A percentile compares a stretch with the other conserved stretches of the same genome.
Conservation (phyloP, 2,329 filamentous ascomycete genomes). For the Knoxdaviesia proteae region DNA sequence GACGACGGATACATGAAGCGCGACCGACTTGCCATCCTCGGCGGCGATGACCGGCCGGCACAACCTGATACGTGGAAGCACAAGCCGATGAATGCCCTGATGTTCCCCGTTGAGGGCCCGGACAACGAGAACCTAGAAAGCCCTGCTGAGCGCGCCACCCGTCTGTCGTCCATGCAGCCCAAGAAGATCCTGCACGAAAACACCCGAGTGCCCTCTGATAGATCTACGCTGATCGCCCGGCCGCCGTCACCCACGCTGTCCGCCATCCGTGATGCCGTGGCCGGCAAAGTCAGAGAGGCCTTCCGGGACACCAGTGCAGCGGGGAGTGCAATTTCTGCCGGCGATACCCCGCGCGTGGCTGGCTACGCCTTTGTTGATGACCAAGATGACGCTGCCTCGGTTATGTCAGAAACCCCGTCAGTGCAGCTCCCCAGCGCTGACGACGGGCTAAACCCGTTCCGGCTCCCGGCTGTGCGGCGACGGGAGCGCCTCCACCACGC, state of each 20-base stretch:
- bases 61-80: conserved; percentile 58
- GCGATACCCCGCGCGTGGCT: conserved; percentile 68
- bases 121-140: conserved; percentile 36
- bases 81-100: conserved; percentile 59
- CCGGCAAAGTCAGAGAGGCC: conserved; percentile 42
- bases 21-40: conserved; percentile 41
- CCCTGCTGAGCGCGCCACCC: conserved; percentile 45
- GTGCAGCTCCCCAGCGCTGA: conserved; percentile 39
- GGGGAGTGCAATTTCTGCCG: conserved; percentile 19
- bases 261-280: conserved; percentile 65
- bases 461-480: conserved; percentile 50
- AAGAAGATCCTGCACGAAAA: conserved; percentile 66
- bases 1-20: conserved; percentile 34
- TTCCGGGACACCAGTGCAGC: conserved; percentile 37
- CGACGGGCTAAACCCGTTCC: conserved; percentile 59
- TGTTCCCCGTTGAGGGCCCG: conserved; percentile 57
- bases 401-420: conserved; percentile 10
- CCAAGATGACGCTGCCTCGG: conserved; percentile 27
- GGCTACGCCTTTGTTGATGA: conserved; percentile 92
- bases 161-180: conserved; percentile 50
- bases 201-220: conserved; percentile 43
- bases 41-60: conserved; percentile 51
- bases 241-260: conserved; percentile 70
- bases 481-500: conserved; percentile 67
- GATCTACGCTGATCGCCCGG: conserved; percentile 6